Percentiles rank a stretch among this genome's conserved stretches.
Evolutionary conservation across 2,329 filamentous ascomycete species (phyloP).

Genomic region (Apiospora aurea): DNA sequence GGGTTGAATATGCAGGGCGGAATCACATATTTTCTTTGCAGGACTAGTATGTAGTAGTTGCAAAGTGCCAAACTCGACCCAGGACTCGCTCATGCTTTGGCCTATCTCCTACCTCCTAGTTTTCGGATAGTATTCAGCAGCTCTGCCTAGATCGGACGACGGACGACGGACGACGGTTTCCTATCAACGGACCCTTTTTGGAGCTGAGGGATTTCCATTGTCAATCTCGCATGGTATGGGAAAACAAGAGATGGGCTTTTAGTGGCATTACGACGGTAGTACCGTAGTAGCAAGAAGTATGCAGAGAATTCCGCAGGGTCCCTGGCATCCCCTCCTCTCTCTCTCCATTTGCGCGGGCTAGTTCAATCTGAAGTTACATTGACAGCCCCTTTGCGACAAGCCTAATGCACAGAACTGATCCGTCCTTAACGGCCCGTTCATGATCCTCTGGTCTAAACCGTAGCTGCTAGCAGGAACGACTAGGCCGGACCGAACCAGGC

Average conservation of each 20-base stretch:
- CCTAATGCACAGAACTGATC: slow-evolving; percentile 21
- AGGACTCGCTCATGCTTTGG: not conserved
- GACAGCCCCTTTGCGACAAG: not conserved
- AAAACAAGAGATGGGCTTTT: slow-evolving; percentile 11
- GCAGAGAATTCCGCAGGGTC: slow-evolving; percentile 16
- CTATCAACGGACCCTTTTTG: not conserved
- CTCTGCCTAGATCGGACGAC: slow-evolving; percentile 9
- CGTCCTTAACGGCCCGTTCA: slow-evolving; percentile 19
- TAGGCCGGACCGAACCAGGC: slow-evolving; percentile 1
- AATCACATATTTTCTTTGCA: slow-evolving; percentile 5
- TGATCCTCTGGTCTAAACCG: slow-evolving; percentile 10
- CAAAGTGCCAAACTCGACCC: not conserved
- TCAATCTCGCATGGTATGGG: slow-evolving; percentile 19
- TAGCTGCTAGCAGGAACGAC: not conserved
- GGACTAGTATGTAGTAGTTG: not conserved
- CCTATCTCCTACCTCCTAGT: not conserved
- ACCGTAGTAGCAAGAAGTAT: slow-evolving; percentile 2
- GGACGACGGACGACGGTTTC: not conserved
- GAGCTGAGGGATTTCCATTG: slow-evolving; percentile 17
- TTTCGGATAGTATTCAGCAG: not conserved
- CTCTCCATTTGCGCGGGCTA: not conserved
- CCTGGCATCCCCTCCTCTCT: not conserved
- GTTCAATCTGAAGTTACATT: slow-evolving; percentile 5
- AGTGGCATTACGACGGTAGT: slow-evolving; percentile 7
- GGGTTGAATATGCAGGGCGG: slow-evolving; percentile 9